Evolutionary conservation across 805 yeast species (phyloP).

Genomic region (Metschnikowia dekortorum): DNA sequence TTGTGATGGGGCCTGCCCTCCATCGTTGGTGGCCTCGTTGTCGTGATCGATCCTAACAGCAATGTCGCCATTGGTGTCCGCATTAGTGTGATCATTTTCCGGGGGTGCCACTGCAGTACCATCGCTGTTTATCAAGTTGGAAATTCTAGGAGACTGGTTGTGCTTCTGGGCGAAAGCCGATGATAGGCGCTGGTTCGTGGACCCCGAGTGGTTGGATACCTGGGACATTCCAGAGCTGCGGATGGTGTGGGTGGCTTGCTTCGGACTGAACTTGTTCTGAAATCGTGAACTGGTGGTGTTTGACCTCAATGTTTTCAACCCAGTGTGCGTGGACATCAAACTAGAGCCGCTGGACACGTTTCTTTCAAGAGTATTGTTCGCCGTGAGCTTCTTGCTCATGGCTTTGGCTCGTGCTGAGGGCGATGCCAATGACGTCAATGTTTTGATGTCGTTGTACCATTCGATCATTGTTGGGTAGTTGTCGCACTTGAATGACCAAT

Average conservation of each 20-base stretch:
- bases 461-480: constrained; percentile 71
- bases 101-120: constrained; percentile 42
- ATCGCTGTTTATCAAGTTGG: constrained; percentile 42
- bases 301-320: constrained; percentile 10
- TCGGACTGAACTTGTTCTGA: constrained; percentile 6
- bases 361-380: constrained; percentile 6
- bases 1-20: not conserved
- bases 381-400: constrained; percentile 22
- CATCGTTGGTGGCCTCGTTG: not conserved
- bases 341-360: constrained; percentile 13
- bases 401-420: constrained; percentile 53
- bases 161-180: constrained; percentile 36
- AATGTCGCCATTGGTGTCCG: constrained; percentile 11
- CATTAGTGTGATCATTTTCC: constrained; percentile 20
- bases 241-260: constrained; percentile 1
- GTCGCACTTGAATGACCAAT: constrained; percentile 93
- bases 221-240: constrained; percentile 8
- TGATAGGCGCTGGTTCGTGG: constrained; percentile 25
- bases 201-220: constrained; percentile 14
- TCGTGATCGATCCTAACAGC: constrained; percentile 2
- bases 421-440: constrained; percentile 58
- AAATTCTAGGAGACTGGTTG: constrained; percentile 31
- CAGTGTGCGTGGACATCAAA: constrained; percentile 10
- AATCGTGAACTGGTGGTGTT: constrained; percentile 4
- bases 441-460: constrained; percentile 80